These are phyloP conservation scores for Xylaria bambusicola DNA, from an alignment of 495 filamentous ascomycete species.

Conservation along the genomic window DNA sequence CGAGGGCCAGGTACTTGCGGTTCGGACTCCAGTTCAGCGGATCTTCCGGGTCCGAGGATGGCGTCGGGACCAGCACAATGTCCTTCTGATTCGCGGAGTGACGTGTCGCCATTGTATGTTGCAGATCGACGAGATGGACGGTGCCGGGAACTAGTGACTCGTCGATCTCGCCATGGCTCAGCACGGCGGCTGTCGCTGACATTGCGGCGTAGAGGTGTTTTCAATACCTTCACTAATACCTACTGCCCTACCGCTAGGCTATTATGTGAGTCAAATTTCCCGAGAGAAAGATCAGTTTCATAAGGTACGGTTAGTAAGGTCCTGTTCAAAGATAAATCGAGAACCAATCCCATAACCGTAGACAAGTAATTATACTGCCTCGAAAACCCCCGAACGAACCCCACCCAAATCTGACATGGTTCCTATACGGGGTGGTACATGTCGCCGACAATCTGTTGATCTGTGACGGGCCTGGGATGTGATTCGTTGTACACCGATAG, in stretches of 20 bases:
- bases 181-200: conserved; percentile 16
- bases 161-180: conserved; percentile 35
- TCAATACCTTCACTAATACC: background rate
- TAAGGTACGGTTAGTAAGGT: conserved; percentile 2
- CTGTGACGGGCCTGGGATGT: background rate
- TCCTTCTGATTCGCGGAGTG: conserved; percentile 49
- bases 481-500: background rate
- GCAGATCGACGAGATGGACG: conserved; percentile 55
- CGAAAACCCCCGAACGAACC: background rate
- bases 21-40: conserved; percentile 62
- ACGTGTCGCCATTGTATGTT: conserved; percentile 42
- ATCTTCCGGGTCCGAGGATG: conserved; percentile 60
- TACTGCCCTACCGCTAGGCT: background rate
- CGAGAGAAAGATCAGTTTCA: background rate
- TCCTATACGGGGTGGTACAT: background rate
- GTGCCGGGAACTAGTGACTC: conserved; percentile 54
- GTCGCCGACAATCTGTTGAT: conserved; percentile 10
- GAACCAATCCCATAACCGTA: background rate
- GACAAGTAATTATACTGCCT: background rate
- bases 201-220: conserved; percentile 15
- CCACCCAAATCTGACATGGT: conserved; percentile 1
- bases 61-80: conserved; percentile 61
- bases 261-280: conserved; percentile 2
- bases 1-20: conserved; percentile 56
- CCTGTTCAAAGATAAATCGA: conserved; percentile 5